These are phyloP conservation scores for Stenogyne calaminthoides DNA, from an alignment of 305 asterid genomes.

Conservation along the genomic window DNA sequence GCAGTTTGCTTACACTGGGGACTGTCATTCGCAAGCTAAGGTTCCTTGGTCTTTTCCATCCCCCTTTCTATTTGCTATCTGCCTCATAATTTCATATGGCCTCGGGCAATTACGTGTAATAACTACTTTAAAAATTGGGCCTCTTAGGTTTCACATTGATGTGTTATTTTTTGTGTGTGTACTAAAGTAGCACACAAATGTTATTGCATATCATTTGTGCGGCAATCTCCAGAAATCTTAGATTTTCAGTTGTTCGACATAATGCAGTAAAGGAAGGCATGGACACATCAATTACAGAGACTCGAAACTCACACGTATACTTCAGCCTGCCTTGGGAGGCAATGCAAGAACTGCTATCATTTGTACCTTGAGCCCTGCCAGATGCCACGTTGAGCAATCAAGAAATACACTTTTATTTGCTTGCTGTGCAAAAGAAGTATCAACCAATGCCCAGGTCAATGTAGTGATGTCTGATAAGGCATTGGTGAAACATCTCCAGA, in stretches of 20 bases:
- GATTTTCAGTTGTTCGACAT: conserved; percentile 23
- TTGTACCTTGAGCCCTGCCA: conserved; percentile 93
- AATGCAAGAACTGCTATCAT: conserved; percentile 97
- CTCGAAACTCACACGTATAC: conserved; percentile 91
- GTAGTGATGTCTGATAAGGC: conserved; percentile 98
- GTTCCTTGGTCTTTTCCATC: conserved; percentile 39
- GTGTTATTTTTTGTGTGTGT: neutral
- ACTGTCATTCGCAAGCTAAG: conserved; percentile 98
- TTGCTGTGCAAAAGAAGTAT: conserved; percentile 91
- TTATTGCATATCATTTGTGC: neutral
- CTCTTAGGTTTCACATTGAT: conserved; percentile 15
- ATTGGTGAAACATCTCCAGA: conserved; percentile 95
- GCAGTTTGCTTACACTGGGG: conserved; percentile 91
- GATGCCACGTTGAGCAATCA: conserved; percentile 95
- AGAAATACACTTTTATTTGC: conserved; percentile 97
- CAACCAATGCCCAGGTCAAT: conserved; percentile 93
- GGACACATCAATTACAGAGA: conserved; percentile 95
- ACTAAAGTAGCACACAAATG: neutral
- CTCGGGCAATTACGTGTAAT: neutral
- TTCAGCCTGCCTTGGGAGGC: conserved; percentile 96
- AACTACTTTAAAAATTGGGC: conserved; percentile 16
- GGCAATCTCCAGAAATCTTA: conserved; percentile 14
- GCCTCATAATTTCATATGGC: conserved; percentile 13
- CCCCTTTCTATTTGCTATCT: conserved; percentile 8
- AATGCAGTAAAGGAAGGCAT: conserved; percentile 88